These are phyloP conservation scores for Monilinia fructicola DNA, from an alignment of 2,329 filamentous ascomycete genomes.

Conservation along the genomic window DNA sequence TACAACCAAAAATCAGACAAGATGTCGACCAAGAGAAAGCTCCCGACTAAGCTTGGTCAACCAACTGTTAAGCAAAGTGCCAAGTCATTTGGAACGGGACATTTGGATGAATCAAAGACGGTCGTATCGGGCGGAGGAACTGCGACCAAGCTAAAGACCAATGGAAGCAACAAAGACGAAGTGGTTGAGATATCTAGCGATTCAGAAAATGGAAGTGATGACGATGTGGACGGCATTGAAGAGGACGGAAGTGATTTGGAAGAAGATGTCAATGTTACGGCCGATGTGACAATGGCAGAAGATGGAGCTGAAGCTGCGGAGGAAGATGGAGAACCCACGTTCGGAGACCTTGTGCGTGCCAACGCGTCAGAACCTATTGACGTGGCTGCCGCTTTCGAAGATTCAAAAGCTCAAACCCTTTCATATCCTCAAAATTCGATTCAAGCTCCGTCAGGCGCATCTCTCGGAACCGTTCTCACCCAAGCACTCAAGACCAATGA, in stretches of 20 bases:
- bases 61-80: conserved; percentile 56
- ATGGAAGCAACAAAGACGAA: conserved; percentile 26
- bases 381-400: conserved; percentile 61
- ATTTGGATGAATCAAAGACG: conserved; percentile 59
- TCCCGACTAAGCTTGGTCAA: conserved; percentile 55
- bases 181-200: conserved; percentile 61
- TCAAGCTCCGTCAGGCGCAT: conserved; percentile 64
- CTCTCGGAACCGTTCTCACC: conserved; percentile 86
- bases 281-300: conserved; percentile 40
- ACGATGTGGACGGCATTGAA: conserved; percentile 48
- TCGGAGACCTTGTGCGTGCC: conserved; percentile 79
- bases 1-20: conserved; percentile 7
- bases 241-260: conserved; percentile 48
- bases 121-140: conserved; percentile 47
- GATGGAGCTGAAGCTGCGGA: conserved; percentile 44
- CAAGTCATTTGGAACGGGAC: conserved; percentile 50
- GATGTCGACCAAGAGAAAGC: conserved; percentile 64
- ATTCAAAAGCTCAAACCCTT: conserved; percentile 29
- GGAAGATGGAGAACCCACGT: conserved; percentile 58
- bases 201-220: conserved; percentile 44
- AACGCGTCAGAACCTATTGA: conserved; percentile 72
- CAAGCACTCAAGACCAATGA: conserved; percentile 94
- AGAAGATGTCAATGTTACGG: conserved; percentile 47
- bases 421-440: conserved; percentile 34
- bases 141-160: conserved; percentile 31